Evolutionary conservation across 306 rosid species (phyloP).

Genomic region (Prinsepia uniflora): DNA sequence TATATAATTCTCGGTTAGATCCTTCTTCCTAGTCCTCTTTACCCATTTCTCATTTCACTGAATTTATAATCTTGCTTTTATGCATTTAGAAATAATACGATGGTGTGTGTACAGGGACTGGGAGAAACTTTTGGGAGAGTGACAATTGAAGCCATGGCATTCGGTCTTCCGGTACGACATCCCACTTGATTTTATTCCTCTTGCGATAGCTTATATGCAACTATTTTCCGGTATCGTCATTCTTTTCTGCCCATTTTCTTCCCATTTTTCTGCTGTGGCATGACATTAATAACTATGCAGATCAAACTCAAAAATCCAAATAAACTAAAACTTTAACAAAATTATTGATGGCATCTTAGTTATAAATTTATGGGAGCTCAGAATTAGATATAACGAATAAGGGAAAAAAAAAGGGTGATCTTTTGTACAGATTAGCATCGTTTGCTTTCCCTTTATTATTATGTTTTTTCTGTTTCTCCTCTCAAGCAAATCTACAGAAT

Average conservation of each 20-base stretch:
- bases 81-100: constrained; percentile 13
- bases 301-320: neutral
- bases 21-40: no score
- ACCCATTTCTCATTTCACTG: neutral
- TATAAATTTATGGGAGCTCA: neutral
- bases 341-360: no score
- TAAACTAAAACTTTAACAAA: neutral
- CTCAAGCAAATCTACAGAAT: neutral
- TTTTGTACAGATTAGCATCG: neutral
- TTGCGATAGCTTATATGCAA: neutral
- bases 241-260: neutral
- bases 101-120: constrained; percentile 53
- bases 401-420: neutral
- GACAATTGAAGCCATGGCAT: constrained; percentile 93
- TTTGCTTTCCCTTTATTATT: neutral
- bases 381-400: neutral
- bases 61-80: neutral
- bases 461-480: neutral
- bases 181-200: constrained; percentile 12
- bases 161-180: constrained; percentile 86
- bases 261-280: neutral
- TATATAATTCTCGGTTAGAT: neutral
- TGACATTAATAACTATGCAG: neutral
- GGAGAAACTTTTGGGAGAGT: constrained; percentile 98
- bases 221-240: neutral